Evolutionary conservation across 257 asterid genomes (phyloP).

Genomic region (Solanum chmielewskii): DNA sequence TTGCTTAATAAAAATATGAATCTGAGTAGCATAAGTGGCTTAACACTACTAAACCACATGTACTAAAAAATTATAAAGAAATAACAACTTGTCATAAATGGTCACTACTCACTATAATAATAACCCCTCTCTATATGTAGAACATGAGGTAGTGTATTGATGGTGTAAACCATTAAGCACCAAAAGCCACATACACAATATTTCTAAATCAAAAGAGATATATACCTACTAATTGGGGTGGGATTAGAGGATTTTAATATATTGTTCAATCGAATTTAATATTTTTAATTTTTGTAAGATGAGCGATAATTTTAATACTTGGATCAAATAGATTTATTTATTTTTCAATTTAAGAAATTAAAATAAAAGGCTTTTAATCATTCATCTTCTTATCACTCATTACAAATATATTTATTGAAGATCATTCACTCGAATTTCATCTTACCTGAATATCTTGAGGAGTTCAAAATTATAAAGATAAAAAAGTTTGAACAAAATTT

Average conservation of each 20-base stretch:
- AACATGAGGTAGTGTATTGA: background rate
- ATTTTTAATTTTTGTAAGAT: background rate
- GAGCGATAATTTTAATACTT: no score
- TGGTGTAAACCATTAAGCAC: background rate
- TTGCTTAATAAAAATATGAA: background rate
- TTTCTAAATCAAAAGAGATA: background rate
- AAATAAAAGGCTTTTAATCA: background rate
- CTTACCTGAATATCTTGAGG: background rate
- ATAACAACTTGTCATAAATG: background rate
- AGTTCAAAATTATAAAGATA: no score
- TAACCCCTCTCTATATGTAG: background rate
- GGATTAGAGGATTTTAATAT: background rate
- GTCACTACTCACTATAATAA: background rate
- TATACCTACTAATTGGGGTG: background rate
- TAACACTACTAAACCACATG: background rate
- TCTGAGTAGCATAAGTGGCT: background rate
- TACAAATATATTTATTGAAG: background rate
- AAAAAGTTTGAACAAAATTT: fast-evolving
- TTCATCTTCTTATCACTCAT: background rate
- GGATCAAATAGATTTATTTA: background rate
- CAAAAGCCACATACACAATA: background rate
- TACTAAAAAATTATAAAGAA: background rate
- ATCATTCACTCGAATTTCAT: background rate
- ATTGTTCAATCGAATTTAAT: background rate
- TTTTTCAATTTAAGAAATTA: no score